Percentiles rank a stretch among this genome's conserved stretches.
These are phyloP conservation scores for Metschnikowia anglica DNA, from an alignment of 805 yeast genomes.

Conservation along the genomic window DNA sequence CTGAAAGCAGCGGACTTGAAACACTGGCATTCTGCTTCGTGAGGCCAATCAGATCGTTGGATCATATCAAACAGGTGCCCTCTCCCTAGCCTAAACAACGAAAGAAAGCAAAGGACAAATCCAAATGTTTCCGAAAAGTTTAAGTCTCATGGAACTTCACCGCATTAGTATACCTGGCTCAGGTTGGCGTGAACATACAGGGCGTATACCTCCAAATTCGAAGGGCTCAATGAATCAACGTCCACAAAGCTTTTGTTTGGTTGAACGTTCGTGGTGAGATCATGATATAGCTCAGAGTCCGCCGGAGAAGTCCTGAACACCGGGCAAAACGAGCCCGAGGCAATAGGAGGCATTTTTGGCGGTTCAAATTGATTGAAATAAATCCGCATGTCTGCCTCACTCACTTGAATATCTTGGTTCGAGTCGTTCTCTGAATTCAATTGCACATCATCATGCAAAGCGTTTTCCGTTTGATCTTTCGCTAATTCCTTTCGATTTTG, in stretches of 20 bases:
- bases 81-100: too few species aligned
- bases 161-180: not conserved
- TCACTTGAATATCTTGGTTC: not conserved
- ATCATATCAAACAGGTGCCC: too few species aligned
- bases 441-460: not conserved
- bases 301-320: constrained; percentile 4
- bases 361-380: constrained; percentile 13
- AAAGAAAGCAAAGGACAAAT: too few species aligned
- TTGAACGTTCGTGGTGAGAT: constrained; percentile 1
- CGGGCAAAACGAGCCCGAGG: not conserved
- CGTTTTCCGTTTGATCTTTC: too few species aligned
- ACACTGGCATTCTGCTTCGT: too few species aligned
- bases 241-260: not conserved
- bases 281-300: constrained; percentile 5
- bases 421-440: not conserved
- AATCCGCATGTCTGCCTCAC: constrained; percentile 9
- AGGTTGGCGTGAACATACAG: constrained; percentile 6
- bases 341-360: constrained; percentile 10
- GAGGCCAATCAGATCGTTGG: too few species aligned
- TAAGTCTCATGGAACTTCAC: too few species aligned
- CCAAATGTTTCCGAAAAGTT: too few species aligned
- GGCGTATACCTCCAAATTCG: constrained; percentile 2
- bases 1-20: too few species aligned
- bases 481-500: too few species aligned
- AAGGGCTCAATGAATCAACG: not conserved